These are phyloP conservation scores for Wickerhamiella alocasiicola DNA, from an alignment of 805 yeast species.

Conservation along the genomic window DNA sequence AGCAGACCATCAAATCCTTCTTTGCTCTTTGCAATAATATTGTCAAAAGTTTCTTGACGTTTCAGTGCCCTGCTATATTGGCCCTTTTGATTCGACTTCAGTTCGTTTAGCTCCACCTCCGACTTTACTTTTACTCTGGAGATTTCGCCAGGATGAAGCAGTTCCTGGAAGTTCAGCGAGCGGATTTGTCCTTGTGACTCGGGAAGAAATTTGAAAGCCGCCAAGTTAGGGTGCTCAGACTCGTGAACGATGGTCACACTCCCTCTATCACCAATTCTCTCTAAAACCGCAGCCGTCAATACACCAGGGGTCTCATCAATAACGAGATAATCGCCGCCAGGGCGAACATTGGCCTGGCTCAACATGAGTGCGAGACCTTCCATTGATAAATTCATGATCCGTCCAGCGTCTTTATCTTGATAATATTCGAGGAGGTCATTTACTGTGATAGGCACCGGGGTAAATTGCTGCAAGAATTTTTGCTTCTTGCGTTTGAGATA, in stretches of 20 bases:
- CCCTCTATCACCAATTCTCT: constrained; percentile 70
- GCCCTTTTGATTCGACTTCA: constrained; percentile 48
- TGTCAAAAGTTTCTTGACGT: constrained; percentile 33
- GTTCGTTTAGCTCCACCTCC: constrained; percentile 39
- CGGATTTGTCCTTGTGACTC: constrained; percentile 47
- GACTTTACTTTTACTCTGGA: constrained; percentile 34
- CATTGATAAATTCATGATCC: constrained; percentile 68
- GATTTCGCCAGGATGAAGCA: constrained; percentile 60
- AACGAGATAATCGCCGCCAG: constrained; percentile 80
- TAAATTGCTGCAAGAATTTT: constrained; percentile 76
- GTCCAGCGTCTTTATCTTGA: constrained; percentile 60
- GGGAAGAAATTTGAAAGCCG: constrained; percentile 55
- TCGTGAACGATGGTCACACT: constrained; percentile 70
- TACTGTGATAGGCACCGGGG: constrained; percentile 62
- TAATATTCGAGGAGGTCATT: constrained; percentile 61
- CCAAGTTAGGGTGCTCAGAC: constrained; percentile 81
- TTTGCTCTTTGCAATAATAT: constrained; percentile 34
- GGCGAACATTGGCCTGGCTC: constrained; percentile 67
- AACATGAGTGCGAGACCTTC: constrained; percentile 72
- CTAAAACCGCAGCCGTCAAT: constrained; percentile 73
- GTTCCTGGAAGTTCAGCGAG: constrained; percentile 65
- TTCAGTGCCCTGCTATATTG: constrained; percentile 56
- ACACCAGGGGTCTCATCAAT: constrained; percentile 94
- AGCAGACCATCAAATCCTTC: constrained; percentile 62
- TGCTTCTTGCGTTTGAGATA: constrained; percentile 84